These are phyloP conservation scores for Hortiboletus flavorubellus DNA, from an alignment of 768 basidiomycete genomes.

Conservation along the genomic window DNA sequence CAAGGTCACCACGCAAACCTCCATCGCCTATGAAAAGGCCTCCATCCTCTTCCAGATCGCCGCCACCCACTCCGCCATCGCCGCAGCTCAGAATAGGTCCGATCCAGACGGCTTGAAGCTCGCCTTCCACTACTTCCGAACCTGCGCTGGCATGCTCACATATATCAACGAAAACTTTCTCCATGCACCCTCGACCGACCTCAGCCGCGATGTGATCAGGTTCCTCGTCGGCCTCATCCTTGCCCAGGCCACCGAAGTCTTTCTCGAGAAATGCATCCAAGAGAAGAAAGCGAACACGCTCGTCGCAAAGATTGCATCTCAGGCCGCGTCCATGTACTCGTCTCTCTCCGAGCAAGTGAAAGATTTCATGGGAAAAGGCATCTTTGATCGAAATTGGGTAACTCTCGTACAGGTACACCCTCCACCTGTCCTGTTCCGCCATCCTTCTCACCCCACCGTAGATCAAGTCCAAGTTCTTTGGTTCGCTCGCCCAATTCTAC, in stretches of 20 bases:
- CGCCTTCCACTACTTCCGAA: constrained; percentile 87
- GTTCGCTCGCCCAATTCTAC: constrained; percentile 83
- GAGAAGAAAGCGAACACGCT: constrained; percentile 85
- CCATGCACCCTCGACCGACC: constrained; percentile 94
- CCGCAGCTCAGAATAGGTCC: constrained; percentile 76
- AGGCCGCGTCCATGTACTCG: constrained; percentile 78
- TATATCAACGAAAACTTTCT: constrained; percentile 99
- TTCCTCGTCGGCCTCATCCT: constrained; percentile 84
- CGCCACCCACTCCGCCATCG: constrained; percentile 88
- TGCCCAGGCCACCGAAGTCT: constrained; percentile 94
- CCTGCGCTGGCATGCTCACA: constrained; percentile 92
- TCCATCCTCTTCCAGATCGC: constrained; percentile 97
- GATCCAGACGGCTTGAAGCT: constrained; percentile 92
- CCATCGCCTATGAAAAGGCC: constrained; percentile 97
- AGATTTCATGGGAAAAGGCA: constrained; percentile 94
- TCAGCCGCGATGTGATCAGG: constrained; percentile 92
- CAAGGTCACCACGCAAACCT: constrained; percentile 92
- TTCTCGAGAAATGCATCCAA: constrained; percentile 90
- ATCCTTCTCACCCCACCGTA: constrained; percentile 29
- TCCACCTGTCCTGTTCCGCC: neutral
- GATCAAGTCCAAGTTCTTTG: constrained; percentile 91
- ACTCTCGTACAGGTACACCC: constrained; percentile 70
- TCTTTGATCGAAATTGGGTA: constrained; percentile 94
- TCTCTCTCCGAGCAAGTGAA: constrained; percentile 88
- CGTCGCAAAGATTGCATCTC: constrained; percentile 79